A percentile compares a stretch with the other conserved stretches of the same genome.
phyloP scores from a whole-genome alignment of 1,284 basidiomycete genomes.

The Takashimella koratensis region DNA sequence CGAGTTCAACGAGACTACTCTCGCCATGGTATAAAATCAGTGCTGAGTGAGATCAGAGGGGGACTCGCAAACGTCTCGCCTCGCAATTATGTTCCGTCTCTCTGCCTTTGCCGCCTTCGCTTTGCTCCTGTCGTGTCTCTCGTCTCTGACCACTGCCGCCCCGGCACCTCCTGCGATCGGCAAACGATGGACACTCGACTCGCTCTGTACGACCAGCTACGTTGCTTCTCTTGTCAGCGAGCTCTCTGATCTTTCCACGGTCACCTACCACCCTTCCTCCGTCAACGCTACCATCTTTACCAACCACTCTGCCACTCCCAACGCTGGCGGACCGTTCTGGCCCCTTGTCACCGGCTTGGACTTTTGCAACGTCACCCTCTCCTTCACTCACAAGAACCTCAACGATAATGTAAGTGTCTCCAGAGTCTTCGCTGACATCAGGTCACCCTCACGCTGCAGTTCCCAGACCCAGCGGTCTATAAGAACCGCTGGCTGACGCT shows the following conservation, averaged over 20 bases:
- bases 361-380: not conserved
- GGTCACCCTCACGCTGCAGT: not conserved
- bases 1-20: no score
- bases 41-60: no score
- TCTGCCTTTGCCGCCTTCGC: not conserved
- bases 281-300: not conserved
- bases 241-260: not conserved
- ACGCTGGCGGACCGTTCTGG: not conserved
- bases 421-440: not conserved
- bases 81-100: not conserved
- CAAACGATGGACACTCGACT: not conserved
- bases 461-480: slow-evolving; percentile 1
- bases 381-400: not conserved
- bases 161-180: not conserved
- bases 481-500: slow-evolving; percentile 2
- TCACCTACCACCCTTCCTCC: not conserved
- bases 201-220: not conserved
- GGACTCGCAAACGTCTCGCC: not conserved
- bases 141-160: not conserved
- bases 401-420: not conserved
- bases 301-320: not conserved
- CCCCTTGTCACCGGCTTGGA: not conserved
- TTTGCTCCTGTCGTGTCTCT: not conserved
- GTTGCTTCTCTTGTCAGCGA: not conserved
- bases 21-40: no score